Evolutionary conservation across 768 basidiomycete genomes (phyloP), one percentile per base, ranked within the genome.

Genomic region (Leccinum fibrillosum): DNA sequence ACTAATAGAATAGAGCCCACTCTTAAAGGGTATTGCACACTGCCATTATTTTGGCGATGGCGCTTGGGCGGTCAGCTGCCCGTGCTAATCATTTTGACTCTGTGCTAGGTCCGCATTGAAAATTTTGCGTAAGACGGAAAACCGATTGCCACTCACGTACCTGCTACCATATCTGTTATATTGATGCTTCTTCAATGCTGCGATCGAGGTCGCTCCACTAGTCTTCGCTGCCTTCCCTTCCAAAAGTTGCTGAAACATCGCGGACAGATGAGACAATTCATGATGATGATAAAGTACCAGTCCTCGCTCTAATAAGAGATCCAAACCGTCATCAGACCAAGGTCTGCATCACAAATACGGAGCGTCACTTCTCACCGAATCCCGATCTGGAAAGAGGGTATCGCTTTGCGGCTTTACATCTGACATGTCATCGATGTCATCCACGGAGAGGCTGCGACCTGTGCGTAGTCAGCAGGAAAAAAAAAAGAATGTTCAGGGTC

Each of bases 21-120:
- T 44, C 53, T 62, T 60, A 58, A 65, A 62, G 26, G 48, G 54
- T 19, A 54, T 42, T 30, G 47, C 5, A 25, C 9, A 47, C 55
- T 50, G 32, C 59, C 49, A 56, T 54, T 42, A 57, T 53, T 49
- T 62, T 58, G 54, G 57, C 37, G 54, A 57, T 61, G 69, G 69
- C 39, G 62, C 60, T 70, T 69, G 32, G 28, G 53, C 45, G 69
- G 64, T 30, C 15, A 6, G 21, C 30, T 26, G 15, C n/a, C 48
- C 53, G 35, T 51, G 57, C 39, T 19, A 57, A 58, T 61, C 58
- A 23, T 32, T 49, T 61, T 55, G 37, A 11, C 49, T 30, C 51
- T 37, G 28, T 25, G 35, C 12, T 30, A 34, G 30, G 35, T 7
- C 53, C 62, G 47, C 19, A 44, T 39, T 47, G 19, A 48, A 50